These are phyloP conservation scores for Mycena maculata DNA, from an alignment of 768 basidiomycete genomes.

Conservation along the genomic window DNA sequence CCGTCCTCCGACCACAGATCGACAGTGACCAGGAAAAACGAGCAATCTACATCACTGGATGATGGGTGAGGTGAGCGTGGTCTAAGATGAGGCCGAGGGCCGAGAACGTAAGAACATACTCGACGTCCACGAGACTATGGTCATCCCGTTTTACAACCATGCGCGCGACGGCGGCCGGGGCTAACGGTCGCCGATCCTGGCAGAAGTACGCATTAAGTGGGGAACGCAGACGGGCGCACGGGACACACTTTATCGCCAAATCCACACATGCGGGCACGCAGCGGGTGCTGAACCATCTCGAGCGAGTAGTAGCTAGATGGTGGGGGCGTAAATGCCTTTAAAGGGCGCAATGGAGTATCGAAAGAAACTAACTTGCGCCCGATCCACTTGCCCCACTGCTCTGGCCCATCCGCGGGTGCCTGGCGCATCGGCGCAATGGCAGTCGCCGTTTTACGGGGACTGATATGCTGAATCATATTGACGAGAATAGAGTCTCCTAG, in stretches of 20 bases:
- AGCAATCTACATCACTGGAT: slow-evolving; percentile 82
- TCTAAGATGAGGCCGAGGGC: neutral
- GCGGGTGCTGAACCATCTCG: slow-evolving; percentile 87
- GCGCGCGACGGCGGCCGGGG: slow-evolving; percentile 90
- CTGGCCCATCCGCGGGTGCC: slow-evolving; percentile 53
- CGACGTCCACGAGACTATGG: slow-evolving; percentile 74
- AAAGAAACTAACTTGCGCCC: slow-evolving; percentile 64
- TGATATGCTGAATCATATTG: slow-evolving; percentile 76
- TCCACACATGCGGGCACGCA: slow-evolving; percentile 94
- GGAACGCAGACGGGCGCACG: slow-evolving; percentile 30
- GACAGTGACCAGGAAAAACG: slow-evolving; percentile 92
- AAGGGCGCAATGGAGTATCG: slow-evolving; percentile 26
- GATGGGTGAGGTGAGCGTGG: slow-evolving; percentile 33
- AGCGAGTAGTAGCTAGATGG: slow-evolving; percentile 78
- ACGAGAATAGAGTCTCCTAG: slow-evolving; percentile 9
- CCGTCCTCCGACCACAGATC: slow-evolving; percentile 92
- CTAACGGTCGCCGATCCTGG: slow-evolving; percentile 92
- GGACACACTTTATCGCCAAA: slow-evolving; percentile 90
- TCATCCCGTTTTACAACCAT: slow-evolving; percentile 81
- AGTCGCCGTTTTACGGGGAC: slow-evolving; percentile 53
- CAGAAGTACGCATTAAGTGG: slow-evolving; percentile 32
- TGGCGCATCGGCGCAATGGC: slow-evolving; percentile 47
- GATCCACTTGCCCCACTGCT: slow-evolving; percentile 79
- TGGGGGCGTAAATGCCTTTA: slow-evolving; percentile 26
- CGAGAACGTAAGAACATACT: slow-evolving; percentile 62